Evolutionary conservation across 192 early-diverging fungal species (phyloP).

Genomic region (Coemansia umbellata): DNA sequence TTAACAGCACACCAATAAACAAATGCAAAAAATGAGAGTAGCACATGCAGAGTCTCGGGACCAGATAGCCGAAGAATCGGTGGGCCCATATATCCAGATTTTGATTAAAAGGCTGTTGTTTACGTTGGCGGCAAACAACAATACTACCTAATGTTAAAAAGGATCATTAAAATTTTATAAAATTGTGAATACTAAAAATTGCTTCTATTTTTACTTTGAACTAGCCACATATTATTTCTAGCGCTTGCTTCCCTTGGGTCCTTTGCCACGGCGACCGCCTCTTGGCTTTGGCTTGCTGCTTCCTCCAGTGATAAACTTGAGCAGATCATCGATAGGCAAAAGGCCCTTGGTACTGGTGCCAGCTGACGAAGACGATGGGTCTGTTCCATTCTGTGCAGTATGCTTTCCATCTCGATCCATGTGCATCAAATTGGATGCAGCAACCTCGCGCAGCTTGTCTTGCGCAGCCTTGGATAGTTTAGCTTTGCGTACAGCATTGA

Average conservation of each 20-base stretch:
- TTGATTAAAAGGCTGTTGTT: no score
- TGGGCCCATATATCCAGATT: no score
- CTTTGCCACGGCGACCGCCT: slow-evolving; percentile 28
- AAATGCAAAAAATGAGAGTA: no score
- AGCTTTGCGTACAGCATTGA: slow-evolving; percentile 55
- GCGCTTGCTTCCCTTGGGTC: slow-evolving; percentile 35
- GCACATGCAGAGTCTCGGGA: no score
- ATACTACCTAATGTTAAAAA: no score
- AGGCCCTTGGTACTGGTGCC: slow-evolving; percentile 58
- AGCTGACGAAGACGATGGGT: slow-evolving; percentile 56
- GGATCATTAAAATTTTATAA: no score
- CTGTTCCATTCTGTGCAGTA: slow-evolving; percentile 56
- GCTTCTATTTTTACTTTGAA: no score
- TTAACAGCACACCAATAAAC: no score
- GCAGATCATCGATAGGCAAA: slow-evolving; percentile 71
- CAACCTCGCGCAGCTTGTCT: slow-evolving; percentile 28
- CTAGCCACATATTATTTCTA: background rate
- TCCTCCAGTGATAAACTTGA: slow-evolving; percentile 62
- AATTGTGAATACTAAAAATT: no score
- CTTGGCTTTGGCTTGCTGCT: slow-evolving; percentile 30
- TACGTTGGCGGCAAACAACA: no score
- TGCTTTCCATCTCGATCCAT: slow-evolving; percentile 32
- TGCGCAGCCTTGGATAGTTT: slow-evolving; percentile 37
- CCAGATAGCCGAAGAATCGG: no score
- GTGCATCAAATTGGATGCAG: slow-evolving; percentile 28